Evolutionary conservation across 1,284 basidiomycete genomes (phyloP).

Genomic region (Boletus subluridellus): DNA sequence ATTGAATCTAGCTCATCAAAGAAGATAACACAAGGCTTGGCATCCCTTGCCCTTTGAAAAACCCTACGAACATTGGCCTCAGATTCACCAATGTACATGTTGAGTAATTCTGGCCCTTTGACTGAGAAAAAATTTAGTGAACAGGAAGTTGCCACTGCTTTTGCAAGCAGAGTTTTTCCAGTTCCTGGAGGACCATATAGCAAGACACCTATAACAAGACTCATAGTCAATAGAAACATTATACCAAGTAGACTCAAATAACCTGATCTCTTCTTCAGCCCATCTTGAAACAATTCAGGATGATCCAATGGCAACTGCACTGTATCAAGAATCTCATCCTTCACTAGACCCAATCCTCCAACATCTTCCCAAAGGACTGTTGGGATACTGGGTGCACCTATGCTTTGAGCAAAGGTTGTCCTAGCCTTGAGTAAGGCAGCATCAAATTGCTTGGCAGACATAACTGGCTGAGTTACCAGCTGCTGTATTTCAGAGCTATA

Average conservation of each 20-base stretch:
- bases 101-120: constrained; percentile 93
- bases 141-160: constrained; percentile 91
- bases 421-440: constrained; percentile 74
- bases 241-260: not conserved
- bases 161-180: constrained; percentile 92
- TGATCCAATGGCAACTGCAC: constrained; percentile 94
- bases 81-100: constrained; percentile 99
- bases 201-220: constrained; percentile 60
- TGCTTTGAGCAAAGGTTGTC: constrained; percentile 83
- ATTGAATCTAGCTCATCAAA: constrained; percentile 98
- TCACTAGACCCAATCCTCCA: constrained; percentile 86
- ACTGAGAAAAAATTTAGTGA: constrained; percentile 94
- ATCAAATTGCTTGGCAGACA: constrained; percentile 64
- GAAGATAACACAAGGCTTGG: constrained; percentile 90
- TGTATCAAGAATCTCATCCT: constrained; percentile 93
- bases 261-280: constrained; percentile 96
- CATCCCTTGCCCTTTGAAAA: constrained; percentile 89
- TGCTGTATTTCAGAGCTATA: constrained; percentile 7
- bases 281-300: constrained; percentile 90
- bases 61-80: constrained; percentile 93
- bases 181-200: constrained; percentile 94
- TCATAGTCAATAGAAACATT: not conserved
- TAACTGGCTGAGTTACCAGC: not conserved
- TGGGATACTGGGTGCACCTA: constrained; percentile 96
- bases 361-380: constrained; percentile 98